phyloP scores from a whole-genome alignment of 1,139 yeast genomes.

The Kodamaea sp. region DNA sequence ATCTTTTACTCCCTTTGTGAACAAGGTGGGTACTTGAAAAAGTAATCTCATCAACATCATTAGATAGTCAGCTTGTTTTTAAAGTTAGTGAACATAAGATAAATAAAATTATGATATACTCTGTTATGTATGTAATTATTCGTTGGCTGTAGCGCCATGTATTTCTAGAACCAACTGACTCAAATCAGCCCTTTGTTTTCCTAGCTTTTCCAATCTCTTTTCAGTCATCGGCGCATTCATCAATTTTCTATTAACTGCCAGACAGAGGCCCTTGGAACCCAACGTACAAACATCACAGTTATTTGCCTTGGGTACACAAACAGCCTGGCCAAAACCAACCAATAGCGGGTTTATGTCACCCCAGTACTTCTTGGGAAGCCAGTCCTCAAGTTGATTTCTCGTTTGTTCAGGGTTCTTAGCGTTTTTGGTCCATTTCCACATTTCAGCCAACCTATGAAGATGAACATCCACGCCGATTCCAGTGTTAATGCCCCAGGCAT shows the following conservation, averaged over 20 bases:
- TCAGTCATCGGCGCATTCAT: constrained; percentile 33
- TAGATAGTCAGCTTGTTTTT: not conserved
- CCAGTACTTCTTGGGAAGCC: constrained; percentile 81
- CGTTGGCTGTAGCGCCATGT: not conserved
- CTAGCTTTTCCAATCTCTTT: constrained; percentile 33
- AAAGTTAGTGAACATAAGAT: not conserved
- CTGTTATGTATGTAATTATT: not conserved
- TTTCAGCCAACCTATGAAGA: constrained; percentile 74
- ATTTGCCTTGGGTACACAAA: constrained; percentile 73
- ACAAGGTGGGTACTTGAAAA: constrained; percentile 21
- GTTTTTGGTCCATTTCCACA: constrained; percentile 76
- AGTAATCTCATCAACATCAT: not conserved
- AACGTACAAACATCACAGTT: constrained; percentile 77
- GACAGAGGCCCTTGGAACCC: constrained; percentile 53
- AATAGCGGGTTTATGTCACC: constrained; percentile 78
- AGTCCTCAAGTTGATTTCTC: constrained; percentile 62
- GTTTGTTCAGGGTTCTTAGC: constrained; percentile 75
- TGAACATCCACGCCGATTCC: constrained; percentile 97
- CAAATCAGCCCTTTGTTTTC: constrained; percentile 38
- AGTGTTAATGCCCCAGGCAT: constrained; percentile 71
- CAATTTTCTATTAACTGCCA: constrained; percentile 48
- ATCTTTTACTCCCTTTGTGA: constrained; percentile 24
- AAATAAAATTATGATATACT: too few relatives aligned
- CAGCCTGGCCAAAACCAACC: constrained; percentile 92
- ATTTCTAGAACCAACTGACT: not conserved